Conservation (phyloP, 148 eudicot genomes). For the Suaeda aralocaspica region DNA sequence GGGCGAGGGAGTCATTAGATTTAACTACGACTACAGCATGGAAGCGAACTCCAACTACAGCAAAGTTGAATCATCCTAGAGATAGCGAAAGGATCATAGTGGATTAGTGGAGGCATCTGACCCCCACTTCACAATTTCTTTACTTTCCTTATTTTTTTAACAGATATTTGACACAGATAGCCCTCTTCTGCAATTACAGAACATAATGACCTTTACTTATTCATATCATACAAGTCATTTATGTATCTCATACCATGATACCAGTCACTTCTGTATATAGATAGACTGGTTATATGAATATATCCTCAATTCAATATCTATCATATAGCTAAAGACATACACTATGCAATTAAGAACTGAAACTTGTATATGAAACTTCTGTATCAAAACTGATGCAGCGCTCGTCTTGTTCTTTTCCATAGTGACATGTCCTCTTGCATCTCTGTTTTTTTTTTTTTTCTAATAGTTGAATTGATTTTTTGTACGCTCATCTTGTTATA, state of each 20-base stretch:
- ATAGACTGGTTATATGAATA: not conserved
- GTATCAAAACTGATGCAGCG: not conserved
- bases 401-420: too few species aligned
- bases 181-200: not conserved
- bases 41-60: not conserved
- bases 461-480: too few species aligned
- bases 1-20: not conserved
- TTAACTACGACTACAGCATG: too few species aligned
- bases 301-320: not conserved
- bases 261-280: not conserved
- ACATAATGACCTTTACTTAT: not conserved
- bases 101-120: too few species aligned
- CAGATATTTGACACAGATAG: not conserved
- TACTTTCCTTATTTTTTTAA: not conserved
- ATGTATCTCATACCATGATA: too few species aligned
- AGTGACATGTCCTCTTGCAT: too few species aligned
- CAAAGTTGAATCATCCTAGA: not conserved
- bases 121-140: not conserved
- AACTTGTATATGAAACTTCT: not conserved
- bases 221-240: not conserved
- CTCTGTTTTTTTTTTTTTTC: too few species aligned
- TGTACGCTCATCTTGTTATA: too few species aligned
- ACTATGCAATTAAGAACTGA: not conserved
- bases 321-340: not conserved
- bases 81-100: not conserved